Evolutionary conservation across 2,329 filamentous ascomycete genomes (phyloP).

Genomic region (Pleurostoma richardsiae): DNA sequence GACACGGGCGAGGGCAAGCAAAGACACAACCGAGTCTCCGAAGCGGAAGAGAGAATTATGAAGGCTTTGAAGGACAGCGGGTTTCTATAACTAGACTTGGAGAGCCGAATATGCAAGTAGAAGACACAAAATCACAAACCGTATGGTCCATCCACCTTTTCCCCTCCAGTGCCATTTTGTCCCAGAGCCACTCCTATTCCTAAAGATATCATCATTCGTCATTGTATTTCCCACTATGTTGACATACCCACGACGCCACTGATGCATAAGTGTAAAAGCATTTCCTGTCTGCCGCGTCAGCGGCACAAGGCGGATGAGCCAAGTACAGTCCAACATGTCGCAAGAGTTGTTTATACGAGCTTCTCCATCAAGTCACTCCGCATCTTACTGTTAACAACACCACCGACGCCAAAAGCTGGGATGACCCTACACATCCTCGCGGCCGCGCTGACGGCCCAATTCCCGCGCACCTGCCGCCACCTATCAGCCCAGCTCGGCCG

Average conservation of each 20-base stretch:
- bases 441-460: constrained; percentile 69
- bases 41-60: constrained; percentile 34
- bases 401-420: constrained; percentile 83
- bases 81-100: constrained; percentile 19
- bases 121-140: too few species aligned
- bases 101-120: too few species aligned
- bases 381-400: constrained; percentile 75
- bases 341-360: constrained; percentile 22
- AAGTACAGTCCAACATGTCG: background rate
- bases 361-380: constrained; percentile 61
- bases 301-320: too few species aligned
- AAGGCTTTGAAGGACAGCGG: constrained; percentile 38
- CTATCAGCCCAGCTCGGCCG: constrained; percentile 49
- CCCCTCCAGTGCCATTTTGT: too few species aligned
- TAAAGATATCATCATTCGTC: too few species aligned
- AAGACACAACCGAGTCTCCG: constrained; percentile 20
- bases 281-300: too few species aligned
- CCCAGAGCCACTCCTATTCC: too few species aligned
- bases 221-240: too few species aligned
- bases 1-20: constrained; percentile 35
- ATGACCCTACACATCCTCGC: constrained; percentile 82
- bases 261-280: too few species aligned
- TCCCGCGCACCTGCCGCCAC: constrained; percentile 60
- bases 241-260: too few species aligned
- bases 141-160: too few species aligned